A percentile compares a stretch with the other conserved stretches of the same genome.
Conservation (phyloP, 371 early-diverging fungal genomes). For the Actinomortierella wolfii region DNA sequence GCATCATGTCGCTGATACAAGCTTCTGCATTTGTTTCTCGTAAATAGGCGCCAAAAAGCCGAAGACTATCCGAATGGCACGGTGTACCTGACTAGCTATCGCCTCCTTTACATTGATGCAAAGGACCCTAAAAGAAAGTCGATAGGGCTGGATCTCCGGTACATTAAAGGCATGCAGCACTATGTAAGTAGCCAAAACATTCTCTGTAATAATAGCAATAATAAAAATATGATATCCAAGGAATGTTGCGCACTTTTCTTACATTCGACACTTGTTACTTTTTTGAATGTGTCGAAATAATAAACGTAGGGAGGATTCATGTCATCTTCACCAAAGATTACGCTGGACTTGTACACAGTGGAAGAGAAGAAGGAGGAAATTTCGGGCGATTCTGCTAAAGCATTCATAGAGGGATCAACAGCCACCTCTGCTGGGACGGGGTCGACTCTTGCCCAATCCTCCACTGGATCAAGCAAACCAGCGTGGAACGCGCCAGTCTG, state of each 20-base stretch:
- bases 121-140: constrained; percentile 59
- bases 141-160: constrained; percentile 56
- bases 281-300: constrained; percentile 2
- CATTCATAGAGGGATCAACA: constrained; percentile 6
- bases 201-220: background rate
- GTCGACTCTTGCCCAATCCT: constrained; percentile 1
- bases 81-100: constrained; percentile 75
- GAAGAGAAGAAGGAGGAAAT: background rate
- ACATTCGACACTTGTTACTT: constrained; percentile 23
- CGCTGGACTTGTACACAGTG: constrained; percentile 51
- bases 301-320: constrained; percentile 63
- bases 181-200: constrained; percentile 52
- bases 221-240: too few species aligned
- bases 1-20: too few species aligned
- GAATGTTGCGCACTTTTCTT: background rate
- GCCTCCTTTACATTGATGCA: constrained; percentile 79
- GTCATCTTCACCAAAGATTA: constrained; percentile 70
- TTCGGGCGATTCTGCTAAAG: background rate
- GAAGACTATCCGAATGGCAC: constrained; percentile 75
- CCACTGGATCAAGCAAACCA: background rate
- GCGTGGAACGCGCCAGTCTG: constrained; percentile 49
- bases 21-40: background rate
- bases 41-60: constrained; percentile 48
- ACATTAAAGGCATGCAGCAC: constrained; percentile 55
- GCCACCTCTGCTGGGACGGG: constrained; percentile 9